These are phyloP conservation scores for Penicillium odoratum DNA, from an alignment of 495 filamentous ascomycete genomes.

Conservation along the genomic window DNA sequence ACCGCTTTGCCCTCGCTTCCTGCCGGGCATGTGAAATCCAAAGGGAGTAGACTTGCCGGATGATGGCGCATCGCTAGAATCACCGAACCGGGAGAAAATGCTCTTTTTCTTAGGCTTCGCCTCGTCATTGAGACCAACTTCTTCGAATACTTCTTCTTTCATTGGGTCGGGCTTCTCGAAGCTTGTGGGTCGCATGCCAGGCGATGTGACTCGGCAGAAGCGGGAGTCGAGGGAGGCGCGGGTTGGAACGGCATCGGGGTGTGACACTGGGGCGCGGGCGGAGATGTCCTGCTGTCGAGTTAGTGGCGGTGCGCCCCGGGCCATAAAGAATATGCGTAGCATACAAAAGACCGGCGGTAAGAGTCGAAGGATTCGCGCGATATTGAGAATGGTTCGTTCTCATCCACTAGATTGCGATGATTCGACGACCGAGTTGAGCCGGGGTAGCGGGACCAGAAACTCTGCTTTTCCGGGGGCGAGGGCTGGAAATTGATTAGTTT, in stretches of 20 bases:
- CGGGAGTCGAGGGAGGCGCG: constrained; percentile 81
- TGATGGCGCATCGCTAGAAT: constrained; percentile 46
- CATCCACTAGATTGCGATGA: constrained; percentile 66
- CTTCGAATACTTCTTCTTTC: constrained; percentile 82
- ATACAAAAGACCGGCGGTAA: constrained; percentile 92
- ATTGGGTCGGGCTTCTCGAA: constrained; percentile 57
- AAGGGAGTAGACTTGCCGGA: constrained; percentile 46
- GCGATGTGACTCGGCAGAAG: constrained; percentile 51
- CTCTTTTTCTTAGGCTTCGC: constrained; percentile 72
- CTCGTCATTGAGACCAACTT: constrained; percentile 84
- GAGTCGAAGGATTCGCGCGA: constrained; percentile 98
- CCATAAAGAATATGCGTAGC: constrained; percentile 28
- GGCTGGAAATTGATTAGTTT: constrained; percentile 56
- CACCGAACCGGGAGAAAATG: constrained; percentile 84
- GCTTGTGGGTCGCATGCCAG: constrained; percentile 52
- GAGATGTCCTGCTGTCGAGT: constrained; percentile 73
- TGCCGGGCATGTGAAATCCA: constrained; percentile 66
- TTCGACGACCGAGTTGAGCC: constrained; percentile 61
- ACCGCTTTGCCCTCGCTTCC: constrained; percentile 74
- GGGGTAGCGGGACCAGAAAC: constrained; percentile 77
- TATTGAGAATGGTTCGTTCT: constrained; percentile 94
- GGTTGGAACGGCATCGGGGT: constrained; percentile 54
- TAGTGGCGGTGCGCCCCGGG: not conserved
- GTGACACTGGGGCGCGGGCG: constrained; percentile 74
- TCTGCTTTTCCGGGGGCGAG: constrained; percentile 82